Base-by-base conservation (phyloP, 495 filamentous ascomycete species). In the Alectoria sarmentosa region DNA sequence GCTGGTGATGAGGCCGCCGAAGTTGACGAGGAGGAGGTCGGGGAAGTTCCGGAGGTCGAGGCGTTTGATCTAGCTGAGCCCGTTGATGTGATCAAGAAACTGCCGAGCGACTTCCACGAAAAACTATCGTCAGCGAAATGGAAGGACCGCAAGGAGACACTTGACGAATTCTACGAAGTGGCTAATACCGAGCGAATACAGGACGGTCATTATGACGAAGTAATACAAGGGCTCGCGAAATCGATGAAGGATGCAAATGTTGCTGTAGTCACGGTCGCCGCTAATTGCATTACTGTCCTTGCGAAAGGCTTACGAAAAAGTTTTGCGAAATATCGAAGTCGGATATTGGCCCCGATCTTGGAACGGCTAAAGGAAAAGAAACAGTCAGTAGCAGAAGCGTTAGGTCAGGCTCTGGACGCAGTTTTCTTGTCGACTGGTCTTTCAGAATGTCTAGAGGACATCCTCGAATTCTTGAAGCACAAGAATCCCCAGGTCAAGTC, bases 191-290 rank as follows among this genome's bases (percentile, higher is more conserved):
- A 94, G 30, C 84, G 88, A 61, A 96, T 99, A 73, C 92, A 96
- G 74, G 94, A 98, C 64, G 92, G 84, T 5, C 88, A 87, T 48
- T 99, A 89, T 67, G 83, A 87, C 74, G 92, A 98, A 66, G 85
- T 96, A 70, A 84, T 89, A 52, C 83, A 87, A 54, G 83, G 81
- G 8, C 77, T 98, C 54, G 94, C 94, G 36, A 98, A 97, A 73
- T 90, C 84, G 69, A 98, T 98, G 93, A 98, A 98, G 74, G 95
- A 99, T 72, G 94, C 95, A 58, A 99, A 99, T 71, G 87, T 99
- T 70, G 90, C 90, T 11, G 94, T 98, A 52, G 95, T 96, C 38
- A 93, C 90, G 1, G 87, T 91, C 56, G 94, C 95, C 14, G 93
- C 92, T 23, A 94, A 97, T 72, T 97, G 94, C 73, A 87, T 96